Conservation (phyloP, 1,284 basidiomycete species). For the Flammula alnicola region DNA sequence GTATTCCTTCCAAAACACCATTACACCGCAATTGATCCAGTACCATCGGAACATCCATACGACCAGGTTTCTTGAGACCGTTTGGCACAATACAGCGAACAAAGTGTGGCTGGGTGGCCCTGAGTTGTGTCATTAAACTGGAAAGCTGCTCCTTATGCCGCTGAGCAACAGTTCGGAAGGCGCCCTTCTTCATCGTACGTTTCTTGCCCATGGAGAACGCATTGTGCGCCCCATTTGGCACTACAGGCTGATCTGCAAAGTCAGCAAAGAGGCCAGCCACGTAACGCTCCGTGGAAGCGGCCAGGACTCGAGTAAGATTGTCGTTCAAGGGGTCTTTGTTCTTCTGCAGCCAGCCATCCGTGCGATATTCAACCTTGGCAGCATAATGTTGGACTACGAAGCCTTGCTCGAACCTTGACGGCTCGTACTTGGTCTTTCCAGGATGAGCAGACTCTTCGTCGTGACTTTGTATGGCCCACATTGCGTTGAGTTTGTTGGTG, state of each 20-base stretch:
- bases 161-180: constrained; percentile 95
- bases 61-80: constrained; percentile 87
- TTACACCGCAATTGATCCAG: constrained; percentile 98
- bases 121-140: constrained; percentile 90
- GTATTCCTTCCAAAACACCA: constrained; percentile 98
- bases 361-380: constrained; percentile 95
- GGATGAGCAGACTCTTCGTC: constrained; percentile 68
- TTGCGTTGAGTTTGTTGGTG: constrained; percentile 85
- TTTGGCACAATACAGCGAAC: constrained; percentile 99
- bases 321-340: constrained; percentile 99
- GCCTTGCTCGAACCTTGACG: constrained; percentile 90
- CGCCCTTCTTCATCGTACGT: constrained; percentile 89
- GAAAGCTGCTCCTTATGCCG: constrained; percentile 96
- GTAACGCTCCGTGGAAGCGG: constrained; percentile 83
- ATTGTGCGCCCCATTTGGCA: constrained; percentile 43
- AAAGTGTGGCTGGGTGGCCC: constrained; percentile 97
- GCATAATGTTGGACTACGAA: constrained; percentile 98
- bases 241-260: constrained; percentile 58
- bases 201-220: constrained; percentile 74
- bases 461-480: constrained; percentile 61
- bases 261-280: constrained; percentile 88
- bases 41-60: constrained; percentile 93
- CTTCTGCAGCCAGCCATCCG: constrained; percentile 98
- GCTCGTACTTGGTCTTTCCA: constrained; percentile 84
- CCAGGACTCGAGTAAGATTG: constrained; percentile 90